Evolutionary conservation across 352 stramenopile genomes (phyloP).

Genomic region (Globisporangium camurandrum): DNA sequence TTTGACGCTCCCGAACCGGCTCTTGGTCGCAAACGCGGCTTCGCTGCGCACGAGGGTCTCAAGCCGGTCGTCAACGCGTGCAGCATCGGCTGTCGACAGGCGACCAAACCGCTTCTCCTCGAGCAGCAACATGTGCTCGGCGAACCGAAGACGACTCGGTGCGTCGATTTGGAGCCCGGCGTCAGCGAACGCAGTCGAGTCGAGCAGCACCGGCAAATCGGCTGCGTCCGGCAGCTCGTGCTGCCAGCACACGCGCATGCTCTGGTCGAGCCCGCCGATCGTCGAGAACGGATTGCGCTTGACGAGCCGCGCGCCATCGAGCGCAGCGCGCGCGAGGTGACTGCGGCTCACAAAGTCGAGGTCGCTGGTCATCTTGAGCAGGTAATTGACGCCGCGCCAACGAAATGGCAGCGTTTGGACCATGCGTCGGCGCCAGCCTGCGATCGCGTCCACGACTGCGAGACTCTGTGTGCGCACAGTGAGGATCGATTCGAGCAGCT

Average conservation of each 20-base stretch:
- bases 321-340: conserved; percentile 31
- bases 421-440: conserved; percentile 54
- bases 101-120: conserved; percentile 45
- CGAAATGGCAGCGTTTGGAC: conserved; percentile 46
- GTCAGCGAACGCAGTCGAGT: conserved; percentile 34
- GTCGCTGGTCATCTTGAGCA: conserved; percentile 59
- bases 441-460: conserved; percentile 44
- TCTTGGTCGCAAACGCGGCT: conserved; percentile 47
- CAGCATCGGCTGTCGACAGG: conserved; percentile 21
- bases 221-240: conserved; percentile 45
- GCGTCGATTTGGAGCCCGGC: conserved; percentile 26
- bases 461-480: conserved; percentile 38
- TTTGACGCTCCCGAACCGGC: conserved; percentile 26
- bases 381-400: conserved; percentile 60
- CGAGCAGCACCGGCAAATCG: conserved; percentile 46
- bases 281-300: conserved; percentile 70
- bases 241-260: conserved; percentile 45
- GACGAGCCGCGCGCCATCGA: conserved; percentile 46
- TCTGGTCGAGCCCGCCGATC: conserved; percentile 56
- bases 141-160: conserved; percentile 40
- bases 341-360: conserved; percentile 73
- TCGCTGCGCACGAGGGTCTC: conserved; percentile 52
- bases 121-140: conserved; percentile 48
- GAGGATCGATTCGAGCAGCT: conserved; percentile 46
- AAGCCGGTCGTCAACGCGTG: conserved; percentile 30